phyloP scores from a whole-genome alignment of 2,329 filamentous ascomycete species.

The Macrophomina tecta region DNA sequence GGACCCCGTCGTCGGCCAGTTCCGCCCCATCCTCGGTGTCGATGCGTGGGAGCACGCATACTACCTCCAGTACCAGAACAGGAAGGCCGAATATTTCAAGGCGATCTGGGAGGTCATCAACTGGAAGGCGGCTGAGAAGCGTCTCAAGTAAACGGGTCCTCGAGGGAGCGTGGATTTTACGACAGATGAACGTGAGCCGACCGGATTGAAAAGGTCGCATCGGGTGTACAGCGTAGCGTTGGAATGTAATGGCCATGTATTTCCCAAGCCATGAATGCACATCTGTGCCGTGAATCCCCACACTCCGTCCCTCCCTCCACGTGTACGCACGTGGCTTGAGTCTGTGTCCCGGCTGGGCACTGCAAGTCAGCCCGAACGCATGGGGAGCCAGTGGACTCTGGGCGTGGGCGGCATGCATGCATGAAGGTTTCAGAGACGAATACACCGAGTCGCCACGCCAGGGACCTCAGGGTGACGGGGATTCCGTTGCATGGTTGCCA shows the following conservation, averaged over 20 bases:
- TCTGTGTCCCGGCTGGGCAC: not conserved
- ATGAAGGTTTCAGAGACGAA: not conserved
- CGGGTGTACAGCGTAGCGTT: conserved; percentile 7
- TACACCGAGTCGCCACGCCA: conserved; percentile 3
- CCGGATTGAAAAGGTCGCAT: not conserved
- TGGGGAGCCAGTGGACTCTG: not conserved
- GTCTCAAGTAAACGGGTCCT: conserved; percentile 62
- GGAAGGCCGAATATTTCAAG: conserved; percentile 94
- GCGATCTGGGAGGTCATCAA: conserved; percentile 95
- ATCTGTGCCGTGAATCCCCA: not conserved
- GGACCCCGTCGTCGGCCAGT: conserved; percentile 85
- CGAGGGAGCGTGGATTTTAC: not conserved
- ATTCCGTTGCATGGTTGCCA: not conserved
- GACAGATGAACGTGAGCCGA: not conserved
- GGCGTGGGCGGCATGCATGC: not conserved
- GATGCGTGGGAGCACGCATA: conserved; percentile 98
- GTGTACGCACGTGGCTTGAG: not conserved
- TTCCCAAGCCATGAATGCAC: not conserved
- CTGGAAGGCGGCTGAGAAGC: conserved; percentile 87
- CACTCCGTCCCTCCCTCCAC: not conserved
- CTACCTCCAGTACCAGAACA: conserved; percentile 95
- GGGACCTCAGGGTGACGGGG: not conserved
- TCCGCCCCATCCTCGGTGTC: conserved; percentile 81
- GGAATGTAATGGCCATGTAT: not conserved
- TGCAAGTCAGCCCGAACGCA: not conserved